Evolutionary conservation across 2,329 filamentous ascomycete genomes (phyloP).

Genomic region (Rhynchosporium agropyri): DNA sequence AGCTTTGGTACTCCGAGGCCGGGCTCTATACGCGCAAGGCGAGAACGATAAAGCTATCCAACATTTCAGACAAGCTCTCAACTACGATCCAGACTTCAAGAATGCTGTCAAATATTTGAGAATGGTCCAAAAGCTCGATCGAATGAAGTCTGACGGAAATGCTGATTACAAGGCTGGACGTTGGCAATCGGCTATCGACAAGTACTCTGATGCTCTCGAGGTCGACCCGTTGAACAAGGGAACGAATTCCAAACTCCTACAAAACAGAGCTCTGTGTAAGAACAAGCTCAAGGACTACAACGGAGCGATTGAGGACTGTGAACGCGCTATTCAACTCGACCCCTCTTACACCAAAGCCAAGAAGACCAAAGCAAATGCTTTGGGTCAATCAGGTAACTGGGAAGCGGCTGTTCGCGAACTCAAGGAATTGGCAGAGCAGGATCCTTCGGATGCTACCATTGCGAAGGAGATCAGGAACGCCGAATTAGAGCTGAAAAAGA

Average conservation of each 20-base stretch:
- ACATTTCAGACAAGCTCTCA: conserved; percentile 86
- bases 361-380: conserved; percentile 90
- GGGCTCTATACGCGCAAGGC: conserved; percentile 85
- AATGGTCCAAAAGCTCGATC: conserved; percentile 87
- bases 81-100: conserved; percentile 88
- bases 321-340: conserved; percentile 80
- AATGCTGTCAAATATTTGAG: conserved; percentile 87
- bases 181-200: conserved; percentile 78
- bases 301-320: conserved; percentile 82
- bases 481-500: conserved; percentile 96
- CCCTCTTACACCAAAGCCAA: conserved; percentile 85
- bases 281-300: conserved; percentile 83
- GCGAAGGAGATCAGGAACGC: conserved; percentile 84
- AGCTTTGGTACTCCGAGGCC: conserved; percentile 84
- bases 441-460: conserved; percentile 79
- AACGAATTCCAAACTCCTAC: conserved; percentile 91
- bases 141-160: conserved; percentile 94
- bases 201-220: conserved; percentile 80
- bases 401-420: conserved; percentile 87
- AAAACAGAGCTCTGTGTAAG: conserved; percentile 87
- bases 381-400: conserved; percentile 86
- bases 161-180: conserved; percentile 82
- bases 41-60: conserved; percentile 95
- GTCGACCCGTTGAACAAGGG: conserved; percentile 88
- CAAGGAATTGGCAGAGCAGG: conserved; percentile 81